phyloP scores from a whole-genome alignment of 129 eudicot genomes.

The Flaveria ramosissima region DNA sequence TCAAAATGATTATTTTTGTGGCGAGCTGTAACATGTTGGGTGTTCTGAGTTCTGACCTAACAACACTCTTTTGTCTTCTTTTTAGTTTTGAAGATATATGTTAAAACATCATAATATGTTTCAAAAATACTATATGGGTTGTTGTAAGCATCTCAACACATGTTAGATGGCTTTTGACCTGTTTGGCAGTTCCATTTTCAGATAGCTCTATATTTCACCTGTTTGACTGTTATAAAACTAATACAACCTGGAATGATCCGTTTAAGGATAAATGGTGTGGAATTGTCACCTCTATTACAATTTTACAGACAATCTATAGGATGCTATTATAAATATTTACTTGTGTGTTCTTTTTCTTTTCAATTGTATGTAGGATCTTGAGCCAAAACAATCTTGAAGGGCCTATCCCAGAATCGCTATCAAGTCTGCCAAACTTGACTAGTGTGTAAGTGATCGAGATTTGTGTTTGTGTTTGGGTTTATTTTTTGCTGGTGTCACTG shows the following conservation, averaged over 20 bases:
- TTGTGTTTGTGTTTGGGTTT: background rate
- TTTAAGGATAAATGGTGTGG: background rate
- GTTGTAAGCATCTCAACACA: background rate
- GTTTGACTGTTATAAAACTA: background rate
- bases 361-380: slow-evolving; percentile 56
- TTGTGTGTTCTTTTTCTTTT: background rate
- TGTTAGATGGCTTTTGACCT: background rate
- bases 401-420: slow-evolving; percentile 72
- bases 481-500: slow-evolving; percentile 22
- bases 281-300: background rate
- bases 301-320: background rate
- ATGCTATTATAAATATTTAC: slow-evolving; percentile 1
- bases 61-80: background rate
- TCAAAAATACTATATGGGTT: background rate
- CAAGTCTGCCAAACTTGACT: slow-evolving; percentile 67
- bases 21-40: background rate
- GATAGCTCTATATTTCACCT: background rate
- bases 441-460: slow-evolving; percentile 58
- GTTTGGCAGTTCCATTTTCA: background rate
- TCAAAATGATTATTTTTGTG: background rate
- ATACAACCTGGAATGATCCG: background rate
- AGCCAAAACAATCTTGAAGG: slow-evolving; percentile 87
- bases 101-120: background rate
- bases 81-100: background rate
- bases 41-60: background rate